Evolutionary conservation across 2,329 filamentous ascomycete species (phyloP), one percentile per base, ranked within the genome.

Genomic region (Herpotrichia juniperi): DNA sequence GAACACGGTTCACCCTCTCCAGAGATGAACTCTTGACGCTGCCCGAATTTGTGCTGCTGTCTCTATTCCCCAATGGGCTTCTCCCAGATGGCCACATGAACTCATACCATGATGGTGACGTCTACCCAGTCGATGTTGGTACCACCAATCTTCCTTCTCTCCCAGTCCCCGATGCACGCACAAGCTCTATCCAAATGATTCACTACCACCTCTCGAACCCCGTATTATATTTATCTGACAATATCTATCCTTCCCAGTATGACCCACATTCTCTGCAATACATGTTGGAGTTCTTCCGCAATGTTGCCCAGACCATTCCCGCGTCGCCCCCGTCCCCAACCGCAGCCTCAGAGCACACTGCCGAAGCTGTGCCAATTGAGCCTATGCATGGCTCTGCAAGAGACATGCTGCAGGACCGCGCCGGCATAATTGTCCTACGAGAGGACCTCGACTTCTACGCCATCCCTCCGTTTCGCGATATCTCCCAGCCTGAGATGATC

Each of bases 211-310:
- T 80, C 53, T 73, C 68, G 60, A 79, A 79, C 57, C 66, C 70
- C 60, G 63, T 68, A 74, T 73, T 81, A 78, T 80, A 81, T 64
- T 73, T 81, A 79, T 82, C 80, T 82, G 80, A 83, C 79, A 77
- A 77, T 67, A 69, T 78, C 52, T 82, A 78, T 74, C 64, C 54
- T 63, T 78, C 76, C 64, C 78, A 99, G 94, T 99, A 97, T 78
- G 94, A 99, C 75, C 93, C 94, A 21, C 87, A 88, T 47, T 97
- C 93, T 42, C 85, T 99, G 49, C 92, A 97, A 77, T 99, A 97
- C 79, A 99, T 99, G 94, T 85, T 99, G 59, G 93, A 97, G 67
- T 99, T 99, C 77, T 99, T 99, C 81, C 89, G 94, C 59, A 87
- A 88, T 61, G 93, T 99, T 58, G 94, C 94, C 48, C 92, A 97